These are phyloP conservation scores for Elaeis guineensis DNA, from an alignment of 176 grass and related monocot species.

Conservation along the genomic window DNA sequence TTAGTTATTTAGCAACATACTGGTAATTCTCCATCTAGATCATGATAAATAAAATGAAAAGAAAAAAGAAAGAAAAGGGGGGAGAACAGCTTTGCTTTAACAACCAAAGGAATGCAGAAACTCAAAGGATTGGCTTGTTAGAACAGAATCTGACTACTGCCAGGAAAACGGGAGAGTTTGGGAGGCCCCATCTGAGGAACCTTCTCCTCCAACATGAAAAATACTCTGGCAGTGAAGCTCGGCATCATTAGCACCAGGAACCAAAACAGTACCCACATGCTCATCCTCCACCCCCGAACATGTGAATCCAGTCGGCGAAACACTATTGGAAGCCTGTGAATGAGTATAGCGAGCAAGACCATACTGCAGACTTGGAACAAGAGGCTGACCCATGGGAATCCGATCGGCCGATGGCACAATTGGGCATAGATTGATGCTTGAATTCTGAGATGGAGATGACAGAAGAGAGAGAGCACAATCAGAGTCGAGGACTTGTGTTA, in stretches of 20 bases:
- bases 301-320: background rate
- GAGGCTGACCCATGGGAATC: constrained; percentile 15
- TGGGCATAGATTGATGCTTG: constrained; percentile 10
- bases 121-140: no score
- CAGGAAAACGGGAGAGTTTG: constrained; percentile 36
- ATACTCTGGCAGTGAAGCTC: constrained; percentile 12
- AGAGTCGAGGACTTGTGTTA: constrained; percentile 5
- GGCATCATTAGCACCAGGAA: background rate
- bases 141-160: constrained; percentile 16
- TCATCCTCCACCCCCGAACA: constrained; percentile 1
- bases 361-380: constrained; percentile 19
- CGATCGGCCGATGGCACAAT: constrained; percentile 5
- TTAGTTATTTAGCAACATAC: no score
- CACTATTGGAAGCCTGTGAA: background rate
- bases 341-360: background rate
- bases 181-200: constrained; percentile 21
- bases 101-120: no score
- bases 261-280: background rate
- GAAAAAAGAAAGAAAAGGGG: no score
- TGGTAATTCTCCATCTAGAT: no score
- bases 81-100: no score
- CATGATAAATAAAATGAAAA: no score
- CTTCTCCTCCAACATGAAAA: constrained; percentile 14
- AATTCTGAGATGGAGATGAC: constrained; percentile 26
- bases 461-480: constrained; percentile 63